These are phyloP conservation scores for Cyclotella kingstonii DNA, from an alignment of 108 stramenopile species.

Conservation along the genomic window DNA sequence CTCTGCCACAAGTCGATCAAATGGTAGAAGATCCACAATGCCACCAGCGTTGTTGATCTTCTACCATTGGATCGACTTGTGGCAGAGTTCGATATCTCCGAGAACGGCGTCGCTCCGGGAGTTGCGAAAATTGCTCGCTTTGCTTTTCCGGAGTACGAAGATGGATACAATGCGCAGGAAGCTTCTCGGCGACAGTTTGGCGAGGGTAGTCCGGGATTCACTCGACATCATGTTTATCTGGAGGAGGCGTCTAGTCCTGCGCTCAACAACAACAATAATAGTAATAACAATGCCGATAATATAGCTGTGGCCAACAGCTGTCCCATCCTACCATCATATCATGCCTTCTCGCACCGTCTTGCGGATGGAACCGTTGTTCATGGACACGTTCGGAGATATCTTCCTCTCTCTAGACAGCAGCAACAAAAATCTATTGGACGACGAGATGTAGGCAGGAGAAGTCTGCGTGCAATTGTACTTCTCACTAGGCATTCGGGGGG, in stretches of 20 bases:
- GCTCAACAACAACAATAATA: not conserved
- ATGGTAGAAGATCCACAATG: not conserved
- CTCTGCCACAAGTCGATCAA: no score
- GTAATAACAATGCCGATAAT: not conserved
- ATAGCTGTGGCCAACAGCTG: not conserved
- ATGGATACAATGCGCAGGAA: slow-evolving; percentile 21
- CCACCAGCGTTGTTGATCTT: slow-evolving; percentile 1
- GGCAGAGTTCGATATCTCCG: slow-evolving; percentile 24
- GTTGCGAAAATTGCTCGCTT: slow-evolving; percentile 29
- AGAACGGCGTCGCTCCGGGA: not conserved
- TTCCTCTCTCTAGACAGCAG: no score
- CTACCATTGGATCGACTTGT: slow-evolving; percentile 2
- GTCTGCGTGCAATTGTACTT: slow-evolving; percentile 39
- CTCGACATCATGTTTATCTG: slow-evolving; percentile 32
- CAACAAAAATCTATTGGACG: slow-evolving; percentile 10
- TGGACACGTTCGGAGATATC: slow-evolving; percentile 44
- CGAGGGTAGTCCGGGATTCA: slow-evolving; percentile 18
- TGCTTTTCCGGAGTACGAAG: slow-evolving; percentile 48
- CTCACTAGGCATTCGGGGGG: slow-evolving; percentile 43
- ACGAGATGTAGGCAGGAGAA: slow-evolving; percentile 42
- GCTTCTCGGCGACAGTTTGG: no score
- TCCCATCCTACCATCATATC: slow-evolving; percentile 28
- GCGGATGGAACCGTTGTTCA: slow-evolving; percentile 27
- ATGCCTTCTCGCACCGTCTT: slow-evolving; percentile 36
- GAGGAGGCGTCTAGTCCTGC: slow-evolving; percentile 4